Evolutionary conservation across 805 yeast genomes (phyloP).

Genomic region (Candida jianshihensis): DNA sequence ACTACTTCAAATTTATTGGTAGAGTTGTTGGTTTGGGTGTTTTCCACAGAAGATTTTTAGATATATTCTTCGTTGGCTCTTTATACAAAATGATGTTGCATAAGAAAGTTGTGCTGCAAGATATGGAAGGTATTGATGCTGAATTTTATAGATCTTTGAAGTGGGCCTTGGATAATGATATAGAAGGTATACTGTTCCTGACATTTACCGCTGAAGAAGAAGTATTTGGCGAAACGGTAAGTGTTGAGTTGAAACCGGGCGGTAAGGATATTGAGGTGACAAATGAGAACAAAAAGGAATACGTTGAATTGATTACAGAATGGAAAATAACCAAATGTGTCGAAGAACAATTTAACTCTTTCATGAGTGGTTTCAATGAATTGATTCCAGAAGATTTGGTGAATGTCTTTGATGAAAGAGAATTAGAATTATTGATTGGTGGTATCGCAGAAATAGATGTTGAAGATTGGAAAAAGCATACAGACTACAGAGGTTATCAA

Average conservation of each 20-base stretch:
- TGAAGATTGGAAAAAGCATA: slow-evolving; percentile 98
- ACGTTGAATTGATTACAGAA: slow-evolving; percentile 89
- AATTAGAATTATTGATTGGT: slow-evolving; percentile 91
- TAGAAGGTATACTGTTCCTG: slow-evolving; percentile 77
- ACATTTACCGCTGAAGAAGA: slow-evolving; percentile 90
- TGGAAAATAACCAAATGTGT: slow-evolving; percentile 94
- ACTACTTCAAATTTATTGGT: slow-evolving; percentile 96
- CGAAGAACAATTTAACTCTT: slow-evolving; percentile 92
- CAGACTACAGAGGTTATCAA: slow-evolving; percentile 97
- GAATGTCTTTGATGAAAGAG: slow-evolving; percentile 96
- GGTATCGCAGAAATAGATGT: slow-evolving; percentile 97
- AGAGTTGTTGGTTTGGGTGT: slow-evolving; percentile 97
- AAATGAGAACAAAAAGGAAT: slow-evolving; percentile 91
- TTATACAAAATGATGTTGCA: slow-evolving; percentile 95
- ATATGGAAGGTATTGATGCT: slow-evolving; percentile 98
- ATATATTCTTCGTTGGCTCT: slow-evolving; percentile 97
- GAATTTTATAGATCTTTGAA: slow-evolving; percentile 91
- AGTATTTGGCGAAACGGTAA: slow-evolving; percentile 87
- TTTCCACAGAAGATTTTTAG: slow-evolving; percentile 95
- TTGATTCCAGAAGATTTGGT: slow-evolving; percentile 94
- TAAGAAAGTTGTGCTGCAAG: slow-evolving; percentile 90
- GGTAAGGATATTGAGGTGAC: slow-evolving; percentile 89
- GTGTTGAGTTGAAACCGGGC: slow-evolving; percentile 81
- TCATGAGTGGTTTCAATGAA: slow-evolving; percentile 95
- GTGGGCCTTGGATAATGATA: slow-evolving; percentile 95